Evolutionary conservation across 805 yeast species (phyloP).

Genomic region (Candida taoyuanica): DNA sequence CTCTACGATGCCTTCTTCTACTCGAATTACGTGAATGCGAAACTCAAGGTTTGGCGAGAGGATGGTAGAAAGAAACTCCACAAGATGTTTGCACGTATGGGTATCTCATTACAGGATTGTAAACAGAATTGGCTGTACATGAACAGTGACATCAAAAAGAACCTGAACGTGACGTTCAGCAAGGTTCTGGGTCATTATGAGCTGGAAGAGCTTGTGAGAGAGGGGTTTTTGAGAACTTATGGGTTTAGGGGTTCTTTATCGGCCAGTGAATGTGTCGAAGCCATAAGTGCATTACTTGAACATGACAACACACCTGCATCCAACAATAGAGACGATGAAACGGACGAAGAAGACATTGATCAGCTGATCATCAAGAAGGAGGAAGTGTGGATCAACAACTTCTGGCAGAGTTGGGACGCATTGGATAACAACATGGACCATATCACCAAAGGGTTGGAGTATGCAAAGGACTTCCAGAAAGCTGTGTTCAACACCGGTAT

Average conservation of each 20-base stretch:
- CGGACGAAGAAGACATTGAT: constrained; percentile 28
- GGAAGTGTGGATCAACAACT: constrained; percentile 69
- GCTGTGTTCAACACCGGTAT: constrained; percentile 84
- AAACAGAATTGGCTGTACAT: constrained; percentile 90
- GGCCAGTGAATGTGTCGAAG: constrained; percentile 91
- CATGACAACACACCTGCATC: constrained; percentile 38
- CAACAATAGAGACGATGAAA: constrained; percentile 8
- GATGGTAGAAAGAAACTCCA: constrained; percentile 84
- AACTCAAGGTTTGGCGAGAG: constrained; percentile 83
- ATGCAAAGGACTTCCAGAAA: constrained; percentile 80
- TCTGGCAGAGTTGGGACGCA: constrained; percentile 68
- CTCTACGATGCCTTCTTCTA: constrained; percentile 86
- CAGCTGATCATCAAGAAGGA: constrained; percentile 40
- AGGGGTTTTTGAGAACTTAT: constrained; percentile 80
- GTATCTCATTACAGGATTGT: constrained; percentile 83
- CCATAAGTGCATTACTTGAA: constrained; percentile 80
- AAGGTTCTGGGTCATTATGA: constrained; percentile 73
- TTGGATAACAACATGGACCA: constrained; percentile 46
- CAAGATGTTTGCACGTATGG: constrained; percentile 94
- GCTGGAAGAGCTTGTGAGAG: constrained; percentile 73
- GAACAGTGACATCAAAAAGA: constrained; percentile 74
- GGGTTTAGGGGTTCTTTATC: constrained; percentile 86
- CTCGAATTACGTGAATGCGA: constrained; percentile 87
- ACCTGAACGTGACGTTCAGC: constrained; percentile 61
- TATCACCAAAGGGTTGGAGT: constrained; percentile 65